Base-by-base conservation (phyloP, 805 yeast genomes). In the Saturnispora sekii region DNA sequence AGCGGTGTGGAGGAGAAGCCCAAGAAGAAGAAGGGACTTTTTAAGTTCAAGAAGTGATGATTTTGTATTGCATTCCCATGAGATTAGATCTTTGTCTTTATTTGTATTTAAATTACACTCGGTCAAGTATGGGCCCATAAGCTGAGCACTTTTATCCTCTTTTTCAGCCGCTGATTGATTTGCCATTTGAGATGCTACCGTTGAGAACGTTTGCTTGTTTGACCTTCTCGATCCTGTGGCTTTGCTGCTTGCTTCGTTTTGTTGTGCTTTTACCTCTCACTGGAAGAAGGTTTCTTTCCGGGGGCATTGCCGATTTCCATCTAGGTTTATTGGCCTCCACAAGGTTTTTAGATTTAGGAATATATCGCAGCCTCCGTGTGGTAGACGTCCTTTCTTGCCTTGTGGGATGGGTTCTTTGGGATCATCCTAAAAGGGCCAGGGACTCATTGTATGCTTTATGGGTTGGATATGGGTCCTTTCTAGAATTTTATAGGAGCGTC, bases 1-100 rank as follows among this genome's bases (percentile, higher is more conserved):
- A 52, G 68, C 62, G 50, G 67, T 48, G 50, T 49, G 9, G 52
- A 38, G 18, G 67, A 70, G 58, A 62, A 60, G 32, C 33, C 30
- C 5, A 46, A 48, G 35, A 52, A 51, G 46, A 48, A 51, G 44
- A 51, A 67, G 62, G 68, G 72, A 62, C 14, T 43, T 2, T 43
- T 43, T 28, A 36, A 36, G 26, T 43, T 43, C 26, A 32, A 43
- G 21, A 30, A 43, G 33, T 26, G n/a, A 29, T 10, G 15, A 6
- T 34, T 15, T 34, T 15, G 16, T 34, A 21, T 21, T 21, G 6
- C 26, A 21, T 21, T 21, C 26, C 26, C 5, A 21, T 21, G 7
- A 21, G 26, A 21, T 21, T 21, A 34, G 6, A n/a, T 32, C n/a
- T 32, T n/a, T 32, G 34, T 12, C 44, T 15, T 30, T 26, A 10